Evolutionary conservation across 148 eudicot species (phyloP).

Genomic region (Rhododendron kiyosumense): DNA sequence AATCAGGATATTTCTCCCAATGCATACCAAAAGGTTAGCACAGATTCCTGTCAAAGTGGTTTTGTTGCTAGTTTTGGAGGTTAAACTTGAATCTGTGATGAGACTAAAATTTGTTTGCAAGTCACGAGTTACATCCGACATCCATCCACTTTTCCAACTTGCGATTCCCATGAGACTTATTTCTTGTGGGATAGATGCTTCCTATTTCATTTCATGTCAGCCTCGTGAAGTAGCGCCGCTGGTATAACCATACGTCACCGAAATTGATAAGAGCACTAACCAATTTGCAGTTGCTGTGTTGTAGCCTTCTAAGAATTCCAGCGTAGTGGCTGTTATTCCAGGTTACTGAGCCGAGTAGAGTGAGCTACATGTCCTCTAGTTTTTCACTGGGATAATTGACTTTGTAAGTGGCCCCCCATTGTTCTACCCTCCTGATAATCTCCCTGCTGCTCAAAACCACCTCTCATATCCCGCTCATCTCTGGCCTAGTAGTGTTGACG

Average conservation of each 20-base stretch:
- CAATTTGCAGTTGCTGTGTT: not conserved
- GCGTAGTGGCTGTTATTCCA: not conserved
- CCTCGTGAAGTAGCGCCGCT: not conserved
- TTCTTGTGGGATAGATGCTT: not conserved
- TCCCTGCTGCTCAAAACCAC: not conserved
- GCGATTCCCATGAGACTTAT: not conserved
- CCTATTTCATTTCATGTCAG: not conserved
- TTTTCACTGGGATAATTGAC: not conserved
- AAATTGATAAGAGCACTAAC: not conserved
- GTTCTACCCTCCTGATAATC: not conserved
- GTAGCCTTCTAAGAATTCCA: not conserved
- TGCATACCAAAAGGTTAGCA: slow-evolving; percentile 68
- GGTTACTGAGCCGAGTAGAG: not conserved
- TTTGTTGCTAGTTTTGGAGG: not conserved
- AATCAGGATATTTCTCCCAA: slow-evolving; percentile 36
- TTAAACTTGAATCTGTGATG: not conserved
- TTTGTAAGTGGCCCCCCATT: not conserved
- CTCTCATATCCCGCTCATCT: not conserved
- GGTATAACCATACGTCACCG: not conserved
- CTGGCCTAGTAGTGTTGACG: not conserved
- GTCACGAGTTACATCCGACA: not conserved
- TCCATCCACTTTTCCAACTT: not conserved
- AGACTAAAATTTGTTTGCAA: not conserved
- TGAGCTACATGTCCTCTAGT: not conserved
- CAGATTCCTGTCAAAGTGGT: not conserved